A percentile compares a stretch with the other conserved stretches of the same genome.
phyloP scores from a whole-genome alignment of 2,329 filamentous ascomycete genomes.

The Microdochium nivale region DNA sequence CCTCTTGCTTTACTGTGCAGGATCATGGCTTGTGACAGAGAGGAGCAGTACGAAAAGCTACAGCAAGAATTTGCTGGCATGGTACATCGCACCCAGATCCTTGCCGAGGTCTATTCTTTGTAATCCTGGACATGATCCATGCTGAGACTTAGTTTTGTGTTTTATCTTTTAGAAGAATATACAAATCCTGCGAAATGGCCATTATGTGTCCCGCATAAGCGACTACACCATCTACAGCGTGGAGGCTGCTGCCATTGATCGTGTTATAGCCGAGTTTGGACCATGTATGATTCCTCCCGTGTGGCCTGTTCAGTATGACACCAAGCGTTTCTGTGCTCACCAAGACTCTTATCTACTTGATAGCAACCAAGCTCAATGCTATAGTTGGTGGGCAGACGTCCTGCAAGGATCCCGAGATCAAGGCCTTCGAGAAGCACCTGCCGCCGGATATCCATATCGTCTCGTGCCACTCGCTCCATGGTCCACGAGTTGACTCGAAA shows the following conservation, averaged over 20 bases:
- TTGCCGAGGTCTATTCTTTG: slow-evolving; percentile 10
- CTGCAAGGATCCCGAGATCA: slow-evolving; percentile 94
- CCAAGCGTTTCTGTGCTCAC: neutral
- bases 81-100: slow-evolving; percentile 47
- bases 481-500: slow-evolving; percentile 77
- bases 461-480: slow-evolving; percentile 93
- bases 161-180: slow-evolving; percentile 60
- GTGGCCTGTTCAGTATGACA: slow-evolving; percentile 8
- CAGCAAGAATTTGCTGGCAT: slow-evolving; percentile 73
- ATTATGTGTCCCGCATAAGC: slow-evolving; percentile 90
- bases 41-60: slow-evolving; percentile 78
- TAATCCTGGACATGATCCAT: slow-evolving; percentile 17
- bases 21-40: slow-evolving; percentile 88
- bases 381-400: slow-evolving; percentile 97
- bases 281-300: slow-evolving; percentile 60
- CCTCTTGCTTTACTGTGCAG: slow-evolving; percentile 38
- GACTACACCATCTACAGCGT: slow-evolving; percentile 99
- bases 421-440: slow-evolving; percentile 82
- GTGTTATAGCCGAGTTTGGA: slow-evolving; percentile 79
- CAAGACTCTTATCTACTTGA: slow-evolving; percentile 3
- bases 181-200: slow-evolving; percentile 87
- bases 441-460: slow-evolving; percentile 86
- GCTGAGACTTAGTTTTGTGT: slow-evolving; percentile 34
- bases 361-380: slow-evolving; percentile 88
- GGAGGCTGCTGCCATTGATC: slow-evolving; percentile 83